These are phyloP conservation scores for Nemophila menziesii DNA, from an alignment of 257 asterid genomes.

Conservation along the genomic window DNA sequence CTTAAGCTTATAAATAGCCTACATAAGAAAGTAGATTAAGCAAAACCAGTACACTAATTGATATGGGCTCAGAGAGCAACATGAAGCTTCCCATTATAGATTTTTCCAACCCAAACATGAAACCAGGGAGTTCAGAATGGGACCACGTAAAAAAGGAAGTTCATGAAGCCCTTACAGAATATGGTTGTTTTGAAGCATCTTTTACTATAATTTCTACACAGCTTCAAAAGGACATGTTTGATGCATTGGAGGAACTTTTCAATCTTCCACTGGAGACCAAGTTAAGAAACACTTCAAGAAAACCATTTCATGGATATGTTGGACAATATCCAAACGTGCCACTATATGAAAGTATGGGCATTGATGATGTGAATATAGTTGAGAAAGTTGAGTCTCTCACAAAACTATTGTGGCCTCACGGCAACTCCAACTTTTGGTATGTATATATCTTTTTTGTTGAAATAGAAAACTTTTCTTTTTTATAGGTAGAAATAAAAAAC, in stretches of 20 bases:
- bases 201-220: conserved; percentile 21
- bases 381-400: conserved; percentile 24
- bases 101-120: conserved; percentile 21
- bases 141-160: conserved; percentile 26
- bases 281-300: conserved; percentile 30
- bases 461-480: neutral
- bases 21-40: no score
- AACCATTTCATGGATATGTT: conserved; percentile 49
- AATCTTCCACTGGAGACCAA: conserved; percentile 47
- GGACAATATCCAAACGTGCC: conserved; percentile 43
- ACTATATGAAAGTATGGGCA: conserved; percentile 56
- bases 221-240: conserved; percentile 23
- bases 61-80: conserved; percentile 28
- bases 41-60: no score
- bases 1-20: no score
- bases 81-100: conserved; percentile 38
- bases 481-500: neutral
- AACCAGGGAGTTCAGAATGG: conserved; percentile 25
- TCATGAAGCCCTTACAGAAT: conserved; percentile 29
- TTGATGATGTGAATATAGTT: conserved; percentile 22
- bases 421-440: conserved; percentile 44
- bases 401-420: conserved; percentile 40
- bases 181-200: conserved; percentile 54
- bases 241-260: conserved; percentile 28
- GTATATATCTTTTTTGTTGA: neutral